Percentiles rank a stretch among this genome's conserved stretches.
Evolutionary conservation across 2,329 filamentous ascomycete genomes (phyloP).

Genomic region (Penicillium vulpinum): DNA sequence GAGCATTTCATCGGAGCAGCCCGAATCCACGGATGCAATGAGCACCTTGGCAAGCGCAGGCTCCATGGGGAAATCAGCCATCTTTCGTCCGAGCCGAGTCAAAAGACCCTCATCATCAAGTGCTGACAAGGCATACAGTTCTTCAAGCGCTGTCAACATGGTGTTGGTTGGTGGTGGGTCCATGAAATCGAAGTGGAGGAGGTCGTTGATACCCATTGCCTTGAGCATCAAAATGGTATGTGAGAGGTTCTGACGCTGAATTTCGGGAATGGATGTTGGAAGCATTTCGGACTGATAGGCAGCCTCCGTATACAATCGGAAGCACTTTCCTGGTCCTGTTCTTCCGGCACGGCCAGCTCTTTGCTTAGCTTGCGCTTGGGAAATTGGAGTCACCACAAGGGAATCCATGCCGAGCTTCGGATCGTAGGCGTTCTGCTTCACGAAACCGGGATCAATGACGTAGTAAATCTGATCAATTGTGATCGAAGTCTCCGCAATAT

Average conservation of each 20-base stretch:
- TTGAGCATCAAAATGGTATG: constrained; percentile 97
- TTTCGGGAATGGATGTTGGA: constrained; percentile 92
- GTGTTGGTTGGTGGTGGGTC: constrained; percentile 96
- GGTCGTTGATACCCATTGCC: constrained; percentile 97
- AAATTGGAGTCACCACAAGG: constrained; percentile 91
- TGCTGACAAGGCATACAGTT: constrained; percentile 86
- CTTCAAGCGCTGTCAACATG: constrained; percentile 93
- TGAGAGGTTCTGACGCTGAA: constrained; percentile 89
- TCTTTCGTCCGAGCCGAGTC: constrained; percentile 87
- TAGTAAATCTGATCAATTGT: constrained; percentile 98
- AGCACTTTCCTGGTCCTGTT: constrained; percentile 94
- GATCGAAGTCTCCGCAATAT: constrained; percentile 96
- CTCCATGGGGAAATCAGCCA: constrained; percentile 99
- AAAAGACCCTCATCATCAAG: constrained; percentile 93
- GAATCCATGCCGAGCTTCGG: constrained; percentile 98
- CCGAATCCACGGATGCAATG: constrained; percentile 80
- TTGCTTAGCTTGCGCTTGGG: constrained; percentile 94
- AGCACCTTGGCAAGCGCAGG: constrained; percentile 87
- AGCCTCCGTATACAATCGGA: constrained; percentile 90
- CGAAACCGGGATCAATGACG: constrained; percentile 94
- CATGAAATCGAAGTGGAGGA: constrained; percentile 98
- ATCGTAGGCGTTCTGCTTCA: constrained; percentile 97
- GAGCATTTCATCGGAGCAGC: constrained; percentile 90
- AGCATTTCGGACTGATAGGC: constrained; percentile 97
- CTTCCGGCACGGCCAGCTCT: constrained; percentile 87